Evolutionary conservation across 768 basidiomycete genomes (phyloP), one percentile per base, ranked within the genome.

Genomic region (Kondoa subrosea): DNA sequence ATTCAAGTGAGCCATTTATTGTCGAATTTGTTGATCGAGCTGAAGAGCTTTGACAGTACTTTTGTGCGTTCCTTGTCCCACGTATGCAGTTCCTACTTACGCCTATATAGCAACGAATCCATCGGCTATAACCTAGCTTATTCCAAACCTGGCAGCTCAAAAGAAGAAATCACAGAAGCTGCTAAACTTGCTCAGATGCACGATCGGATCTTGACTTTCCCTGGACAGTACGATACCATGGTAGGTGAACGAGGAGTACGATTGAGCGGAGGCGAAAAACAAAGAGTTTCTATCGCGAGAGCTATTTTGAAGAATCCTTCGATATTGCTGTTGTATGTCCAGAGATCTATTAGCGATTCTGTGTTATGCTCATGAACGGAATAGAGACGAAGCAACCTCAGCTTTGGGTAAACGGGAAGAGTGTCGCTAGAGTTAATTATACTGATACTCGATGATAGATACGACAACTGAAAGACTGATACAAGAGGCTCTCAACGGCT

Each of bases 381-480:
- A 15, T 25, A 15, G 30, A 25, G 65, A 67, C 31, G 68, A 69
- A 71, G 78, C 77, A 3, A 78, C 78, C 4, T 75, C 72, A 70
- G 89, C 90, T 15, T 78, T 95, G 69, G 40, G 40, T 50, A 50
- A 21, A 8, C 40, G n/a, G n/a, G n/a, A 8, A 50, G 8, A 21
- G 12, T 50, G 8, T 50, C 40, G 8, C 8, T 8, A 21, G 40
- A 8, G 40, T 8, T 50, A 21, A 8, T 21, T 8, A 50, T 8
- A 21, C 40, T 50, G 40, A 50, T 50, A 50, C 12, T 50, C 12
- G 40, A 8, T 21, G n/a, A n/a, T 50, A 50, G 91, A 95, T 77
- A 91, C 90, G 1, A 85, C 85, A 12, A 91, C 90, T 0, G 90
- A 93, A 76, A 86, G 88, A 67, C 87, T 89, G 72, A 90, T 93